Evolutionary conservation across 1,284 basidiomycete species (phyloP).

Genomic region (Ustilago cynodontis): DNA sequence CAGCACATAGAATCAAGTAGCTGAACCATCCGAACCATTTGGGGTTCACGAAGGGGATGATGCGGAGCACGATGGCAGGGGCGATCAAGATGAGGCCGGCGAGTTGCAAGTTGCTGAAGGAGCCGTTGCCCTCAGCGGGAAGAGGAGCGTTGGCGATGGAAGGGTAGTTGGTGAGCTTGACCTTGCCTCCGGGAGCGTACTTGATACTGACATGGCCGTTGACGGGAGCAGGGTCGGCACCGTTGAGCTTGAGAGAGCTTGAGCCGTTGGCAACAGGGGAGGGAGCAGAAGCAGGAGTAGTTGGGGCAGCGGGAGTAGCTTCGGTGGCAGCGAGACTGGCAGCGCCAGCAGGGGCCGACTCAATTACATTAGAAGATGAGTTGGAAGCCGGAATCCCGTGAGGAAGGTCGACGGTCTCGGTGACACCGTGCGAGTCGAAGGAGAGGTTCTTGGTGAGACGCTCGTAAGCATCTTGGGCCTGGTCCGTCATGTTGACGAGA

Average conservation of each 20-base stretch:
- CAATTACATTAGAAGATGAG: conserved; percentile 18
- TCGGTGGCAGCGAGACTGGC: conserved; percentile 9
- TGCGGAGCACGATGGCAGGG: conserved; percentile 65
- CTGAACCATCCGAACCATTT: conserved; percentile 66
- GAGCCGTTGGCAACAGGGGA: conserved; percentile 18
- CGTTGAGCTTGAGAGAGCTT: conserved; percentile 36
- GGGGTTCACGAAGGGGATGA: conserved; percentile 68
- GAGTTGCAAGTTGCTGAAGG: conserved; percentile 76
- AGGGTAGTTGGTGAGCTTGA: conserved; percentile 67
- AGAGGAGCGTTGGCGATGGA: conserved; percentile 66
- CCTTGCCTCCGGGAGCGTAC: conserved; percentile 67
- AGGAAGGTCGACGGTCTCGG: conserved; percentile 43
- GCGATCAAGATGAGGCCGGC: conserved; percentile 74
- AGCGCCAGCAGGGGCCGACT: conserved; percentile 26
- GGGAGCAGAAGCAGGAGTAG: neutral
- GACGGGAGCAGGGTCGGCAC: conserved; percentile 14
- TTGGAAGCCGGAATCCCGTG: conserved; percentile 23
- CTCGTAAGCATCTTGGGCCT: conserved; percentile 75
- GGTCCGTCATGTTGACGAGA: conserved; percentile 71
- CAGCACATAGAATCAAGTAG: conserved; percentile 74
- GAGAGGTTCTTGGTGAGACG: conserved; percentile 47
- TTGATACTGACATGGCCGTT: conserved; percentile 24
- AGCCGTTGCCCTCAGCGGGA: conserved; percentile 70
- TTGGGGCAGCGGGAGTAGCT: conserved; percentile 9
- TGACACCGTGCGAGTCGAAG: conserved; percentile 45